Base-by-base conservation (phyloP, 352 stramenopile species). In the Blastocystis hominis region DNA sequence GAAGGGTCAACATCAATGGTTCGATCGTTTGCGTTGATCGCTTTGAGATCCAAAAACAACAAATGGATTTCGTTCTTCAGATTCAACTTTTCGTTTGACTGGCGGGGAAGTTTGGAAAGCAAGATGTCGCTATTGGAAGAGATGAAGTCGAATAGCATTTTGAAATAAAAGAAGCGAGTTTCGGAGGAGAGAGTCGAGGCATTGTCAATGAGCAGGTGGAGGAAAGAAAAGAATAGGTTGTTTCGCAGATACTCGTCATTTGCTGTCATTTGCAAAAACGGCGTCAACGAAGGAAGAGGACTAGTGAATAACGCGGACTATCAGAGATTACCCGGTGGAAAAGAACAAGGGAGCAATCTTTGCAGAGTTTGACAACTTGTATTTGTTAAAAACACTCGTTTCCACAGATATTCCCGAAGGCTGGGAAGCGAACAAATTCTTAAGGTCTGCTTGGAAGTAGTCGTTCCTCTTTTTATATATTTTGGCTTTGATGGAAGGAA, bases 401-500 rank as follows among this genome's bases (percentile, higher is more conserved):
- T 59, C n/a, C 50, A 59, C 50, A n/a, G 50, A 59, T n/a, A 59
- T 59, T 59, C 50, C 50, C n/a, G 50, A 59, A 59, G 50, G 50
- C n/a, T 59, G 50, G 2, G 50, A 59, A 3, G 50, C 13, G 2
- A 59, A 59, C 50, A 59, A 59, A n/a, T 13, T 2, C n/a, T 59
- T 6, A 40, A 54, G 36, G 50, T 53, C 36, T 30, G 66, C 24
- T 77, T 77, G 34, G n/a, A 84, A 84, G 30, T 84, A 84, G 46
- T 53, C 50, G 24, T 34, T 0, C 13, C 62, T 10, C 72, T 64
- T 56, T 36, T 54, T 44, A 44, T 84, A 84, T 34, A 84, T 84
- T 10, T 84, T 84, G 5, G 62, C 72, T n/a, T 84, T 84, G 72
- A 84, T 84, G 3, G 30, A 34, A 30, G 72, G 72, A 10, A 53